phyloP scores from a whole-genome alignment of 1,284 basidiomycete genomes.

The Schizopora paradoxa region DNA sequence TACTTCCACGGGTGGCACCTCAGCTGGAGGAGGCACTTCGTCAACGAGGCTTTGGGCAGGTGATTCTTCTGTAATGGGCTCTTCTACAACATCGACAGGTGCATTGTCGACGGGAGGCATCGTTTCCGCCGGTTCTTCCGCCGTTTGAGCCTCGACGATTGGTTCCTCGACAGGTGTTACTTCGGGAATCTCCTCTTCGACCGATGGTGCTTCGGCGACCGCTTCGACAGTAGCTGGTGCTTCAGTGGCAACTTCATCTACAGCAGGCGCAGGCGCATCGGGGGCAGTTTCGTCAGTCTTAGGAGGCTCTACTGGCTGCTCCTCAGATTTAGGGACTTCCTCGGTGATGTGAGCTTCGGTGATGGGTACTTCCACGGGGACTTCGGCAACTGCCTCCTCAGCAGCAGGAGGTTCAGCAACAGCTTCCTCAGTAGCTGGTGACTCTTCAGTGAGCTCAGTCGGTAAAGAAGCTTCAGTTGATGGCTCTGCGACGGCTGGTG shows the following conservation, averaged over 20 bases:
- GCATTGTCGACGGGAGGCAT: not conserved
- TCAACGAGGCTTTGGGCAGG: not conserved
- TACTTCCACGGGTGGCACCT: not conserved
- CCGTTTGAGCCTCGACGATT: not conserved
- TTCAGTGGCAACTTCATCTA: not conserved
- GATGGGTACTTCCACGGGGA: too few relatives aligned
- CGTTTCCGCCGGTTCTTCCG: not conserved
- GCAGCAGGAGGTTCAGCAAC: too few relatives aligned
- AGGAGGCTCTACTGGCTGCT: too few relatives aligned
- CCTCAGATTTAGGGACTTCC: not conserved
- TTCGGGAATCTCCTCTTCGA: not conserved
- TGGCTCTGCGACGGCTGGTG: too few relatives aligned
- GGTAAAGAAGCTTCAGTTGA: too few relatives aligned
- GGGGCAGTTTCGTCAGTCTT: not conserved
- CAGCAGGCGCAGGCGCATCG: not conserved
- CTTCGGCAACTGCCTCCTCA: too few relatives aligned
- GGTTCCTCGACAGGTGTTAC: slow-evolving; percentile 1
- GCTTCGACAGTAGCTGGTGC: not conserved
- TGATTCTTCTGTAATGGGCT: not conserved
- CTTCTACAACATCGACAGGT: not conserved
- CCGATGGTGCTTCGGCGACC: too few relatives aligned
- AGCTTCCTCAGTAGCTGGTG: too few relatives aligned
- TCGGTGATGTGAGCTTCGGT: not conserved
- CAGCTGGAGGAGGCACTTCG: not conserved
- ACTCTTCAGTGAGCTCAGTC: too few relatives aligned